Conservation (phyloP, 257 asterid species). For the Henckelia pumila region DNA sequence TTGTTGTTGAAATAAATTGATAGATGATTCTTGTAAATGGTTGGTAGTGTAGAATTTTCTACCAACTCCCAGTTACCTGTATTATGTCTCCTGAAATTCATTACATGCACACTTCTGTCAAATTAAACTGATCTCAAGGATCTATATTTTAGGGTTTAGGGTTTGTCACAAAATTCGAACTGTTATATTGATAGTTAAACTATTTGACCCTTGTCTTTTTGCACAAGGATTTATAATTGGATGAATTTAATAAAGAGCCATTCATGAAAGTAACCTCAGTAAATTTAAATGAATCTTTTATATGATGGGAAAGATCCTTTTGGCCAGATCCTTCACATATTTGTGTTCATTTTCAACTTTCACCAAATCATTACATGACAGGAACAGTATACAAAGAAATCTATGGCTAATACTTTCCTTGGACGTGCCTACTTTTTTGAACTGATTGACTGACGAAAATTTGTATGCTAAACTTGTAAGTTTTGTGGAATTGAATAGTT, state of each 20-base stretch:
- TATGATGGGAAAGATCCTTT: neutral
- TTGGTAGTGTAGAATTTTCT: slow-evolving; percentile 4
- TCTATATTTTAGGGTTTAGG: too few species aligned
- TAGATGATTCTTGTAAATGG: slow-evolving; percentile 1
- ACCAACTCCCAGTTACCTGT: slow-evolving; percentile 3
- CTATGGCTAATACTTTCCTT: too few species aligned
- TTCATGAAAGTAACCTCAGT: slow-evolving; percentile 1
- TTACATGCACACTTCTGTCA: slow-evolving; percentile 8
- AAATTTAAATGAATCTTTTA: neutral
- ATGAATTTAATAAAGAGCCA: neutral
- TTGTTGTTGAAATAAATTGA: neutral
- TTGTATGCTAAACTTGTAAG: too few species aligned
- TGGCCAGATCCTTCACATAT: neutral
- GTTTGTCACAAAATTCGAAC: neutral
- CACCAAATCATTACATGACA: neutral
- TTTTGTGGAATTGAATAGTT: too few species aligned
- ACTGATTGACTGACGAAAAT: too few species aligned
- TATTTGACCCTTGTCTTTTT: neutral
- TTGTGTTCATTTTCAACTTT: neutral
- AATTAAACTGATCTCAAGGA: slow-evolving; percentile 6
- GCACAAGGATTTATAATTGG: slow-evolving; percentile 2
- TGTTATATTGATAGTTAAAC: neutral
- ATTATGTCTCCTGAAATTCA: neutral
- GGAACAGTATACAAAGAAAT: neutral
- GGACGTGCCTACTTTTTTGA: too few species aligned